These are phyloP conservation scores for Metschnikowia arizonensis DNA, from an alignment of 805 yeast genomes.

Conservation along the genomic window DNA sequence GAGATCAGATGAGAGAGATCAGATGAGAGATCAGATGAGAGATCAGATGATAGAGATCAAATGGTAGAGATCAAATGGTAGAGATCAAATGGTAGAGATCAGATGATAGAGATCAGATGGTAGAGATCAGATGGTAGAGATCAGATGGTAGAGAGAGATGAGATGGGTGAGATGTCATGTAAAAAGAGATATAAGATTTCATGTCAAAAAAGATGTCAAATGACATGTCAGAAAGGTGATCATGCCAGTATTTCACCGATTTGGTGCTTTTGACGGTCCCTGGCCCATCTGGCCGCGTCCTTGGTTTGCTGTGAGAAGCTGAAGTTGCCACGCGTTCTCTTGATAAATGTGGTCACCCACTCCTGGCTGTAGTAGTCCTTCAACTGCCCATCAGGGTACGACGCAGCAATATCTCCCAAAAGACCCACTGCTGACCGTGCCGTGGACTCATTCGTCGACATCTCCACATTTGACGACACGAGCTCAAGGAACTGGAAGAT, in stretches of 20 bases:
- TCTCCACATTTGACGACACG: slow-evolving; percentile 55
- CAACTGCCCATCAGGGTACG: slow-evolving; percentile 76
- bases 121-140: too few relatives aligned
- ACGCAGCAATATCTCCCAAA: slow-evolving; percentile 87
- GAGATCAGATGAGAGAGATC: too few relatives aligned
- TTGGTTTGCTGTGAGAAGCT: slow-evolving; percentile 62
- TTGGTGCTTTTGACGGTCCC: slow-evolving; percentile 68
- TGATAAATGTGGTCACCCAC: slow-evolving; percentile 79
- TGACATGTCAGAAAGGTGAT: not conserved
- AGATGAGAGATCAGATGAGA: too few relatives aligned
- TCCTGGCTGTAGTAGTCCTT: slow-evolving; percentile 60
- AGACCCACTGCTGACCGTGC: slow-evolving; percentile 85
- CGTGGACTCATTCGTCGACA: slow-evolving; percentile 63
- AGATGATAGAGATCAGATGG: too few relatives aligned
- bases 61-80: too few relatives aligned
- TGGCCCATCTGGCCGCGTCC: slow-evolving; percentile 97
- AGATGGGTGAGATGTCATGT: slow-evolving; percentile 1
- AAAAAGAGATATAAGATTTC: not conserved
- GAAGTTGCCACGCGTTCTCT: slow-evolving; percentile 62
- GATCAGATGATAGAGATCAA: too few relatives aligned
- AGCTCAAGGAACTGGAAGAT: slow-evolving; percentile 66
- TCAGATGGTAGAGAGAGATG: too few relatives aligned
- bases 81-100: too few relatives aligned
- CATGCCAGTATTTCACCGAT: slow-evolving; percentile 6
- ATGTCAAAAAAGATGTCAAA: not conserved